Base-by-base conservation (phyloP, 306 rosid genomes). In the Citrullus amarus region DNA sequence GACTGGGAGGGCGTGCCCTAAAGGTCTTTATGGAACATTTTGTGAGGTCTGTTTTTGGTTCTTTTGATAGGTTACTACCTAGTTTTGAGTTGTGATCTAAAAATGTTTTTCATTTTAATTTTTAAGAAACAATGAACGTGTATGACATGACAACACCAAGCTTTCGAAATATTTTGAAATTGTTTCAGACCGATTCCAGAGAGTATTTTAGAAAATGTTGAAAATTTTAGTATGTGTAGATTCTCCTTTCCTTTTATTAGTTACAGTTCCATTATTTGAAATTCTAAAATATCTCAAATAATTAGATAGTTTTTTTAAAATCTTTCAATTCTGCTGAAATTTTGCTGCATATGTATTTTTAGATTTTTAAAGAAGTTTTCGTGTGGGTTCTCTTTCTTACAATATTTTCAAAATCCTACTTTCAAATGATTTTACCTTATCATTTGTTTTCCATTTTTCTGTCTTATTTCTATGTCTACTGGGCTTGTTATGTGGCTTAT, bases 1-100 rank as follows among this genome's bases (percentile, higher is more conserved):
- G 86, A 88, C 98, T 15, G 98, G 94, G 46, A 91, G 83, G 69
- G 87, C 84, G 83, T 96, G 99, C 81, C 99, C 99, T 54, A 87
- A 82, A 82, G 98, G 98, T 66, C 93, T 96, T 16, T 96, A 84
- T 25, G 99, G 99, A 82, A 93, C 83, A 58, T 96, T 93, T 81
- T 96, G 99, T 74, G 85, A 88, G 99, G 99, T 96, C 78, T 59
- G 53, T 80, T 79, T 84, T 46, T 0, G 55, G 38, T 72, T 22
- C 20, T 36, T 60, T 65, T 51, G 25, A 14, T 63, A 48, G 80
- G 36, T 60, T 71, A 48, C 44, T 10, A 28, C 13, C 12, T 79
- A 32, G 62, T 74, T 25, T 53, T 30, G 46, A 44, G 32, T 50
- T 9, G 28, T 72, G 56, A 50, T 48, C 17, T 50, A 8, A 13